Evolutionary conservation across 2,329 filamentous ascomycete genomes (phyloP), one percentile per base, ranked within the genome.

Genomic region (Ramichloridium luteum): DNA sequence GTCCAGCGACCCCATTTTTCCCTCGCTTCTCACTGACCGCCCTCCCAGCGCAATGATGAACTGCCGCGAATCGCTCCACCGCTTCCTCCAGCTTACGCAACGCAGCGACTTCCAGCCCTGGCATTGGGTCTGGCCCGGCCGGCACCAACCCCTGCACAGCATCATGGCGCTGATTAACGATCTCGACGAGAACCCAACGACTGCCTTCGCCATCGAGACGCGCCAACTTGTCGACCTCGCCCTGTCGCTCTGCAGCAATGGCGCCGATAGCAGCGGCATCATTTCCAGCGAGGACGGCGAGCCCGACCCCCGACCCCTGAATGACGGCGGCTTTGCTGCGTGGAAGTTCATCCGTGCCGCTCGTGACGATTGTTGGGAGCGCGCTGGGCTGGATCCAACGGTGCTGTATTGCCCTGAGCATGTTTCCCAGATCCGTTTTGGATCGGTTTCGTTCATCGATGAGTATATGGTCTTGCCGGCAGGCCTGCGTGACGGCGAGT

Each of bases 71-170:
- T 44, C 42, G 30, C 36, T 46, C 13, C 36, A 46, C 27, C 39
- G 37, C 15, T 46, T 46, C 35, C 33, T 43, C 5, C 27, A 39
- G 14, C 34, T 44, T 9, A 36, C 43, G 14, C 36, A 46, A 26
- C 32, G 38, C 12, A 33, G 37, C n/a, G 40, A 45, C 16, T 43
- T 45, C 8, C 42, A 45, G 27, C 42, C 42, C 9, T 45, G 42
- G 42, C 42, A 45, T 37, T 45, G 42, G 42, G 40, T 37, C 25
- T 44, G 39, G 41, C 40, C 38, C 11, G 41, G 43, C 9, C 43
- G 44, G 30, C 44, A 47, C 34, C 44, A 47, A 23, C 44, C 44
- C 11, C 16, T 47, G 13, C 44, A 47, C 31, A 43, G 42, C 31
- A 44, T 47, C 18, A 45, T 45, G 38, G 40, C 42, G 14, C 27